phyloP scores from a whole-genome alignment of 768 basidiomycete species.

The Phlebiopsis gigantea region DNA sequence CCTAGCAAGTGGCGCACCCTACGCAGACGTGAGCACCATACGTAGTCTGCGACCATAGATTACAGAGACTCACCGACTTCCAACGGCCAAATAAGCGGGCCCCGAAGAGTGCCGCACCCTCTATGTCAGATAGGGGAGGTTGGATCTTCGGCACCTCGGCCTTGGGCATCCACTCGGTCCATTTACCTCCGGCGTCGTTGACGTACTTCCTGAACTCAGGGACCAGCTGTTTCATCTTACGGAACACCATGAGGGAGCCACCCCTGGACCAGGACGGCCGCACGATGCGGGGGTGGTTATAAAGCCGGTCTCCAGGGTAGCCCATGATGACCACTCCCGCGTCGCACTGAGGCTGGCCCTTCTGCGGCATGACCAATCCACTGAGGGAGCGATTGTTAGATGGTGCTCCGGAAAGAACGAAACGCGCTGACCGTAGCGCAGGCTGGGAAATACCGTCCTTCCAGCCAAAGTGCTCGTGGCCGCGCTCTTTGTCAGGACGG shows the following conservation, averaged over 20 bases:
- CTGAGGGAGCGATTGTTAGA: not conserved
- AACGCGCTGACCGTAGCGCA: not conserved
- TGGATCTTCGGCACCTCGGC: constrained; percentile 1
- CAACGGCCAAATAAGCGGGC: constrained; percentile 11
- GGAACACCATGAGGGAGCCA: constrained; percentile 12
- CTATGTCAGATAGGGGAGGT: not conserved
- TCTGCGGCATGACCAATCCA: not conserved
- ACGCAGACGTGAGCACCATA: not conserved
- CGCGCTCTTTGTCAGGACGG: not conserved
- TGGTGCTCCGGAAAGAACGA: not conserved
- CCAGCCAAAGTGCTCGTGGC: not conserved
- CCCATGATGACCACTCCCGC: not conserved
- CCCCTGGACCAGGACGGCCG: constrained; percentile 8
- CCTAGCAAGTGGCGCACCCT: constrained; percentile 7
- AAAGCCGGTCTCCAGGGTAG: not conserved
- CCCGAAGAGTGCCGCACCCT: constrained; percentile 8
- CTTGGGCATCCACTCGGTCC: not conserved
- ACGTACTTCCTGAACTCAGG: constrained; percentile 13
- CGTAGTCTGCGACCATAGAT: not conserved
- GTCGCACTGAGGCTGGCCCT: not conserved
- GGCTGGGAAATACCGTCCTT: not conserved
- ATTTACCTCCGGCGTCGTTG: not conserved
- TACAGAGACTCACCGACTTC: not conserved
- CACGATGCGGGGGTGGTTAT: not conserved
- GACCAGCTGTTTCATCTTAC: constrained; percentile 10